Conservation (phyloP, 2,329 filamentous ascomycete species). For the Talaromyces marneffei region DNA sequence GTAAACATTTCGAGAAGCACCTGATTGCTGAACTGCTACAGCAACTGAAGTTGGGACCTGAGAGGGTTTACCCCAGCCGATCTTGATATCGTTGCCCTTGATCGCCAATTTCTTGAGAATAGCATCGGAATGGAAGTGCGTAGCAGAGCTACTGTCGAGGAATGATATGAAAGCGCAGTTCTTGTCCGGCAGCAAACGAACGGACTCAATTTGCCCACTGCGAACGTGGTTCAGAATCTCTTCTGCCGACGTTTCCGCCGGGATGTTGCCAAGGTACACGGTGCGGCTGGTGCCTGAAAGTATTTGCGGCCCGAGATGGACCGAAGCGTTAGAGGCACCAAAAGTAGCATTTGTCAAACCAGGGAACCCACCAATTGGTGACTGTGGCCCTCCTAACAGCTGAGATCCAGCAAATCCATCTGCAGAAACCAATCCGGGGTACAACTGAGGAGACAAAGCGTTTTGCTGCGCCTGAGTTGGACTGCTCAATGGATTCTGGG, state of each 20-base stretch:
- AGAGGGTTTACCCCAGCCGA: conserved; percentile 98
- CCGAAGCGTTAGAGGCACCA: conserved; percentile 64
- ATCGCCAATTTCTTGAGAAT: conserved; percentile 99
- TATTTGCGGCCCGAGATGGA: conserved; percentile 70
- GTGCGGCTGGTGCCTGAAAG: conserved; percentile 90
- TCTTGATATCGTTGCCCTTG: conserved; percentile 98
- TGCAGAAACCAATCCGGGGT: conserved; percentile 79
- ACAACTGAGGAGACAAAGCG: conserved; percentile 70
- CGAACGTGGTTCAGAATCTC: conserved; percentile 94
- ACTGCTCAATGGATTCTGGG: conserved; percentile 60
- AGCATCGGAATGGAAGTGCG: conserved; percentile 98
- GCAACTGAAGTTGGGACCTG: conserved; percentile 96
- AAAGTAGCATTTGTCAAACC: conserved; percentile 56
- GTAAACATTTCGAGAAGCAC: conserved; percentile 94
- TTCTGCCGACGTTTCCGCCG: conserved; percentile 93
- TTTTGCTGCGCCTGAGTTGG: conserved; percentile 65
- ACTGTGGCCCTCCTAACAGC: conserved; percentile 75
- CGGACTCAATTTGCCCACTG: conserved; percentile 98
- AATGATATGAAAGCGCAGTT: conserved; percentile 99
- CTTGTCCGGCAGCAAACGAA: conserved; percentile 93
- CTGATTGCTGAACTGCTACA: conserved; percentile 94
- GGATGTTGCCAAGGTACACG: conserved; percentile 96
- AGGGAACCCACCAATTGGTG: conserved; percentile 71
- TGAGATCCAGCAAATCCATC: conserved; percentile 76
- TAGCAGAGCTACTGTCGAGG: conserved; percentile 92